These are phyloP conservation scores for Aspergillus eucalypticola DNA, from an alignment of 2,329 filamentous ascomycete species.

Conservation along the genomic window DNA sequence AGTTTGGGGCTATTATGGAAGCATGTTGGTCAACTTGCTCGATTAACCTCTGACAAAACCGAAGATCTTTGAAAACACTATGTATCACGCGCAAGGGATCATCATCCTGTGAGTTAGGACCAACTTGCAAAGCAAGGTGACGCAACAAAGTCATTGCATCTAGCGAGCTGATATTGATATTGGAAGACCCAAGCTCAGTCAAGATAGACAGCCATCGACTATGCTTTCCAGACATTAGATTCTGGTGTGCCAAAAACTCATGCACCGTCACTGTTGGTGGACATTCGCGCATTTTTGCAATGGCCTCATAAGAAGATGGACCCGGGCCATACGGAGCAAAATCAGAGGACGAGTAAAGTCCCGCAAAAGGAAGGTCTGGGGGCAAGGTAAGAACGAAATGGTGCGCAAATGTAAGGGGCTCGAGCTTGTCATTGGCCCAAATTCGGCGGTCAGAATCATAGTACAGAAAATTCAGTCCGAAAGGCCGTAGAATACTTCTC, in stretches of 20 bases:
- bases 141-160: constrained; percentile 52
- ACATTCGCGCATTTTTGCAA: constrained; percentile 51
- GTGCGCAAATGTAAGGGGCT: constrained; percentile 47
- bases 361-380: constrained; percentile 36
- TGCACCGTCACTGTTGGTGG: constrained; percentile 49
- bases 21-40: constrained; percentile 53
- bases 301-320: constrained; percentile 53
- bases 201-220: constrained; percentile 53
- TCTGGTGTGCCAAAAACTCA: constrained; percentile 52
- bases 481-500: constrained; percentile 48
- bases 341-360: constrained; percentile 24
- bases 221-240: constrained; percentile 45
- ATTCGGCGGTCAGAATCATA: constrained; percentile 44
- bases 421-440: constrained; percentile 41
- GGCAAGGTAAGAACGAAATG: constrained; percentile 47
- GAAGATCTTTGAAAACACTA: constrained; percentile 49
- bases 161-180: constrained; percentile 62
- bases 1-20: constrained; percentile 53
- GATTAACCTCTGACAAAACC: constrained; percentile 53
- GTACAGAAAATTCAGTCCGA: constrained; percentile 51
- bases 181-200: constrained; percentile 53
- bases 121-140: constrained; percentile 57
- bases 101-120: constrained; percentile 45
- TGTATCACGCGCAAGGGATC: constrained; percentile 52
- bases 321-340: constrained; percentile 34